Evolutionary conservation across 2,329 filamentous ascomycete species (phyloP), one percentile per base, ranked within the genome.

Genomic region (Aspergillus proliferans): DNA sequence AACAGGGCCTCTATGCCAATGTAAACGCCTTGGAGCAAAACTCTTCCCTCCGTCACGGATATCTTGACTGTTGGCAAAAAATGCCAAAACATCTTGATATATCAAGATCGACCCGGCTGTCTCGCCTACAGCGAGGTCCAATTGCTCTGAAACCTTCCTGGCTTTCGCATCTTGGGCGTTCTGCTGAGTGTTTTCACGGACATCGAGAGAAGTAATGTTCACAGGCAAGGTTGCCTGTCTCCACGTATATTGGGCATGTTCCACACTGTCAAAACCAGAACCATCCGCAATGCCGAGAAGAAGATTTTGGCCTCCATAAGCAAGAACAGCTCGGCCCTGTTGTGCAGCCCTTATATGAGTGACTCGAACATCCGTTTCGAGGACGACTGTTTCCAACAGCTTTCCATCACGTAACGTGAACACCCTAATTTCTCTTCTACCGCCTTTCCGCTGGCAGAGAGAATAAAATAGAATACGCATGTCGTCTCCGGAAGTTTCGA

Each of bases 1-100:
- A 7, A 96, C 90, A 44, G 85, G 82, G 58, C 85, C 84, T 59
- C 90, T 81, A 69, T 98, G 93, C 93, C 93, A 98, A 67, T 97
- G 93, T 47, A 91, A 76, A 54, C 85, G 86, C 49, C 85, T 83
- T 18, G 79, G 76, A 38, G 80, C 64, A 12, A 76, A 59, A 30
- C 57, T 58, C 52, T 59, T 63, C 47, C 62, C 71, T 69, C 57
- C 74, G 72, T 61, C 72, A 67, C 46, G 66, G 42, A 65, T 67
- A 46, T 76, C 76, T 48, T 75, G 71, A 36, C 66, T 64, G 4
- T 63, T 66, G 50, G 69, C 62, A 34, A 87, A 73, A 53, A 80
- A 80, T 49, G 66, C 67, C 12, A 92, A 63, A 14, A 90, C 72
- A 67, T 95, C 86, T 52, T 85, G 82, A 66, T 95, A 95, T n/a